Conservation (phyloP, 345 rosid species). For the Arabis hirsuta region DNA sequence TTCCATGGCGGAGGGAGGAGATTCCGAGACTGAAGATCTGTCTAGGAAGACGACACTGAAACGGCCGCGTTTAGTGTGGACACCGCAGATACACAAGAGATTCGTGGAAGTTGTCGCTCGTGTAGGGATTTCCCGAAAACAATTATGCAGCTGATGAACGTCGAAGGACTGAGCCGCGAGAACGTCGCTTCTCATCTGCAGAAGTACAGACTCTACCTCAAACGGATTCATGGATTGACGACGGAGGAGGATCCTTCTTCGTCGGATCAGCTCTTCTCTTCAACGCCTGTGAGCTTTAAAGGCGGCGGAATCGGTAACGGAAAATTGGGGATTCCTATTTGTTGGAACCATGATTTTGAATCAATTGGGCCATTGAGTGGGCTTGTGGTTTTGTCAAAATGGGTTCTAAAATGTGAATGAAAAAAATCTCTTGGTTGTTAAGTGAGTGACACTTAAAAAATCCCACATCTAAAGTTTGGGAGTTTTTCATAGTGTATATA, state of each 20-base stretch:
- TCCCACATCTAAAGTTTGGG: no score
- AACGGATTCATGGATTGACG: constrained; percentile 75
- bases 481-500: no score
- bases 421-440: no score
- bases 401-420: no score
- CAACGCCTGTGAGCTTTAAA: constrained; percentile 59
- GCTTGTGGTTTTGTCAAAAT: no score
- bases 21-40: constrained; percentile 63
- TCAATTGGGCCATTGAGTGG: no score
- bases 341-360: no score
- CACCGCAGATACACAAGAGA: constrained; percentile 87
- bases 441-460: no score
- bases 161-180: constrained; percentile 87
- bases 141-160: constrained; percentile 95
- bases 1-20: constrained; percentile 78
- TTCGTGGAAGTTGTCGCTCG: constrained; percentile 86
- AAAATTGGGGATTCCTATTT: no score
- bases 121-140: constrained; percentile 88
- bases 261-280: constrained; percentile 71
- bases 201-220: constrained; percentile 81
- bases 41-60: constrained; percentile 63
- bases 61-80: constrained; percentile 86
- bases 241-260: constrained; percentile 57
- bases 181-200: constrained; percentile 94
- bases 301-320: constrained; percentile 45